Percentiles rank a stretch among this genome's conserved stretches.
Conservation (phyloP, 2,329 filamentous ascomycete genomes). For the Bipolaris sorokiniana region DNA sequence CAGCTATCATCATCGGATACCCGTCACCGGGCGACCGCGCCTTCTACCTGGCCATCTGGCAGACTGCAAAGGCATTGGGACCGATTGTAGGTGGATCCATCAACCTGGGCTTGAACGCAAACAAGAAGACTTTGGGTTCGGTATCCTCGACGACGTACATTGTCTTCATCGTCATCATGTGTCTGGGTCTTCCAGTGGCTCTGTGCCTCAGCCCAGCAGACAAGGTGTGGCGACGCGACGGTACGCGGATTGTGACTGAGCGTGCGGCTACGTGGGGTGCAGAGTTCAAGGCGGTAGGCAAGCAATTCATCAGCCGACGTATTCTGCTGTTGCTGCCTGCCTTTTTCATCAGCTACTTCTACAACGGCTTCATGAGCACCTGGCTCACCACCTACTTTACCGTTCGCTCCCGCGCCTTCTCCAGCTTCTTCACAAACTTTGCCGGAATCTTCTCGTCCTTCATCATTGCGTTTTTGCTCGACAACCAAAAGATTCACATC, state of each 20-base stretch:
- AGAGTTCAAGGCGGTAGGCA: conserved; percentile 42
- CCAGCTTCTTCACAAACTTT: conserved; percentile 48
- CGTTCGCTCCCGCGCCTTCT: conserved; percentile 44
- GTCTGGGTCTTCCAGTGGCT: conserved; percentile 52
- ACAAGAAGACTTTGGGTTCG: conserved; percentile 47
- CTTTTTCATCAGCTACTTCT: conserved; percentile 50
- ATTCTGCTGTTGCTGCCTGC: conserved; percentile 44
- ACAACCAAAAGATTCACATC: conserved; percentile 44
- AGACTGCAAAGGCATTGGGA: conserved; percentile 44
- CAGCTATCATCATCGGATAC: conserved; percentile 52
- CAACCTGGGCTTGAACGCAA: conserved; percentile 56
- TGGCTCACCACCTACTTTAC: conserved; percentile 47
- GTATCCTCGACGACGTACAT: conserved; percentile 52
- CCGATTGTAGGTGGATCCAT: conserved; percentile 59
- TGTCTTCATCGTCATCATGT: conserved; percentile 57
- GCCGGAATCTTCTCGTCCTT: conserved; percentile 46
- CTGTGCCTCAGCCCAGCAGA: conserved; percentile 54
- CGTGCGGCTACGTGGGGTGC: conserved; percentile 32
- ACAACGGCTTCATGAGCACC: conserved; percentile 47
- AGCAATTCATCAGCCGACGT: conserved; percentile 38
- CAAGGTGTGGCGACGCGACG: conserved; percentile 54
- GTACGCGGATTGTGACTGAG: conserved; percentile 41
- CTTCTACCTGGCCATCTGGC: conserved; percentile 47
- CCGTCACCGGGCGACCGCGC: conserved; percentile 47
- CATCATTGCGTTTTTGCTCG: conserved; percentile 42